These are phyloP conservation scores for Singerocomus inundabilis DNA, from an alignment of 1,284 basidiomycete genomes.

Conservation along the genomic window DNA sequence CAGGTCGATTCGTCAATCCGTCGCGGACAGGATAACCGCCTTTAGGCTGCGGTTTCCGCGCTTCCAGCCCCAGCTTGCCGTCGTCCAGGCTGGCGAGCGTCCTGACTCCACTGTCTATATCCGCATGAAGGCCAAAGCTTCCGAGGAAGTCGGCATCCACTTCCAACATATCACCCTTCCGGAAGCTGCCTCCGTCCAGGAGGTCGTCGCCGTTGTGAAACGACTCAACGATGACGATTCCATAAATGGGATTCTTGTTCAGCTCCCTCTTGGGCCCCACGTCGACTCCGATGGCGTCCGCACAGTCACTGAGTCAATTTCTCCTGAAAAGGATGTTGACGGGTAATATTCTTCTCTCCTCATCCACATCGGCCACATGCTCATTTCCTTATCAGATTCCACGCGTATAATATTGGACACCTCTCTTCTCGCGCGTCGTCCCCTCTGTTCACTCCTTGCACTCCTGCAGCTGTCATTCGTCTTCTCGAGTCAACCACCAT, in stretches of 20 bases:
- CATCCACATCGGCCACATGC: conserved; percentile 2
- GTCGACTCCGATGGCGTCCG: conserved; percentile 86
- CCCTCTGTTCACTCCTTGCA: conserved; percentile 94
- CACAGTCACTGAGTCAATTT: conserved; percentile 90
- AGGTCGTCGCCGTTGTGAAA: conserved; percentile 77
- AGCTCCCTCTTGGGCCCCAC: conserved; percentile 92
- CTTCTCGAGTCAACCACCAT: conserved; percentile 87
- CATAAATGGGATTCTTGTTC: conserved; percentile 92
- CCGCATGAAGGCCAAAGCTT: conserved; percentile 97
- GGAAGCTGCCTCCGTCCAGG: conserved; percentile 70
- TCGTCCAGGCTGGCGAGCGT: conserved; percentile 92
- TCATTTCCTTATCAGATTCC: conserved; percentile 62
- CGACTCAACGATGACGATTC: conserved; percentile 82
- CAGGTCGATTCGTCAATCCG: conserved; percentile 78
- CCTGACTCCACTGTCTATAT: conserved; percentile 93
- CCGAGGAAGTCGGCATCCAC: conserved; percentile 91
- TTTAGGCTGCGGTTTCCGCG: conserved; percentile 68
- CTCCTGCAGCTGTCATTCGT: conserved; percentile 89
- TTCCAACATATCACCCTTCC: conserved; percentile 81
- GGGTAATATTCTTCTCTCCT: conserved; percentile 57
- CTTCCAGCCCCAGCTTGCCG: conserved; percentile 88
- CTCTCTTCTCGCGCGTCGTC: conserved; percentile 88
- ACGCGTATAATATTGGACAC: conserved; percentile 98
- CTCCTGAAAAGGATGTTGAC: conserved; percentile 95
- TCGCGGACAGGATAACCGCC: conserved; percentile 63